Percentiles rank a stretch among this genome's conserved stretches.
Conservation (phyloP, 106 monocot species). For the Hemerocallis citrina region DNA sequence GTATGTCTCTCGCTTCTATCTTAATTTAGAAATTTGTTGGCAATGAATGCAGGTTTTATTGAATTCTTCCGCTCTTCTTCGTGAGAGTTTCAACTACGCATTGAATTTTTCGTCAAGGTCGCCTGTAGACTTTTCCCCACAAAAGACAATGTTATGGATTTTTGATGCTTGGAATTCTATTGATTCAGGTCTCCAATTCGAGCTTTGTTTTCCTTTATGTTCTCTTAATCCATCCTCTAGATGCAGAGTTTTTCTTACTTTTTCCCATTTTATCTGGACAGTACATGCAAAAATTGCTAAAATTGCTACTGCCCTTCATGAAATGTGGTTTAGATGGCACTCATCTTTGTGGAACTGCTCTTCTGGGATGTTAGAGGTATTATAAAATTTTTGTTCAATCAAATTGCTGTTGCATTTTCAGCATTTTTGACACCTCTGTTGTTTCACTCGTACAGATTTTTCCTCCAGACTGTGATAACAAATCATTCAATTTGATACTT, state of each 20-base stretch:
- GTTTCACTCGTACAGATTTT: conserved; percentile 23
- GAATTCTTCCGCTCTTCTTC: conserved; percentile 21
- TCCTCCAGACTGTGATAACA: conserved; percentile 7
- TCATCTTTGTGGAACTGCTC: conserved; percentile 62
- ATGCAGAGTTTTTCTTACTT: not conserved
- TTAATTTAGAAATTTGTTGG: not conserved
- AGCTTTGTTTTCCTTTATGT: not conserved
- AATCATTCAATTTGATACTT: conserved; percentile 31
- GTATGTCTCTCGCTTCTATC: not conserved
- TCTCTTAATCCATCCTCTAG: not conserved
- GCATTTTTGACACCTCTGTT: not conserved
- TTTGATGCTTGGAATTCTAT: conserved; percentile 52
- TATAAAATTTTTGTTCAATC: not conserved
- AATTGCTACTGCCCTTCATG: conserved; percentile 35
- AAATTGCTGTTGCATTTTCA: not conserved
- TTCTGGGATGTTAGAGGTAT: conserved; percentile 44
- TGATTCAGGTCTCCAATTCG: conserved; percentile 48
- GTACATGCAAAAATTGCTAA: conserved; percentile 32
- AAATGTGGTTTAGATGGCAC: conserved; percentile 91
- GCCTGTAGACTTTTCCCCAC: conserved; percentile 55
- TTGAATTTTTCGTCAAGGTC: conserved; percentile 61
- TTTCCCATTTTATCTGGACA: conserved; percentile 14
- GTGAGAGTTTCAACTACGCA: conserved; percentile 44
- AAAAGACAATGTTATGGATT: conserved; percentile 68
- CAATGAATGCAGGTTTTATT: conserved; percentile 23